Evolutionary conservation across 225 moss, liverwort and hornwort genomes (phyloP).

Genomic region (Antitrichia curtipendula): DNA sequence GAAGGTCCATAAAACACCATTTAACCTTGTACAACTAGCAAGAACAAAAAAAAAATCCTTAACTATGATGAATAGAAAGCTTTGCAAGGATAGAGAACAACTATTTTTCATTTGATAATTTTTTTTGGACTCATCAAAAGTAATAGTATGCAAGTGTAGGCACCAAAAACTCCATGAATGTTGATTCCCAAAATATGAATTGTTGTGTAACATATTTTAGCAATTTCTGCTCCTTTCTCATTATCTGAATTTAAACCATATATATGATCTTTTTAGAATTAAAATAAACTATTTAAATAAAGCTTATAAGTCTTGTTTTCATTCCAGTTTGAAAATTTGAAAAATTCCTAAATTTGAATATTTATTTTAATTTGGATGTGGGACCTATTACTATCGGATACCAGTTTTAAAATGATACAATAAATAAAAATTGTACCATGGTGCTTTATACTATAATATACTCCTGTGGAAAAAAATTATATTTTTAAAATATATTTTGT

Average conservation of each 20-base stretch:
- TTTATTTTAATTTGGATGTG: too few species aligned
- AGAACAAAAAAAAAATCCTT: too few species aligned
- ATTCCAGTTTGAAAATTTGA: neutral
- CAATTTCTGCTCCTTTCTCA: too few species aligned
- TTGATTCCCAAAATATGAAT: neutral
- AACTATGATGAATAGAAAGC: too few species aligned
- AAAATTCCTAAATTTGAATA: too few species aligned
- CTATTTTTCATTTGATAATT: neutral
- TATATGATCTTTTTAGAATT: neutral
- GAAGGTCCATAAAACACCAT: neutral
- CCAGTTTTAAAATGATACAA: too few species aligned
- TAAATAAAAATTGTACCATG: neutral
- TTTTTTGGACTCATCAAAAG: neutral
- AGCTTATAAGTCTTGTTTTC: neutral
- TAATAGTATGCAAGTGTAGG: neutral
- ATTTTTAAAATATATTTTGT: neutral
- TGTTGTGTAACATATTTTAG: neutral
- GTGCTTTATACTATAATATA: neutral
- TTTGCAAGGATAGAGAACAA: neutral
- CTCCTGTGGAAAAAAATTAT: rapidly evolving
- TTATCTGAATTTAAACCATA: neutral
- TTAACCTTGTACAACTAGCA: neutral
- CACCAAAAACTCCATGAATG: neutral
- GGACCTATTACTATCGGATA: too few species aligned
- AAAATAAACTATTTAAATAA: neutral